Percentiles rank a stretch among this genome's conserved stretches.
Evolutionary conservation across 2,329 filamentous ascomycete species (phyloP).

Genomic region (Penicillium thymicola): DNA sequence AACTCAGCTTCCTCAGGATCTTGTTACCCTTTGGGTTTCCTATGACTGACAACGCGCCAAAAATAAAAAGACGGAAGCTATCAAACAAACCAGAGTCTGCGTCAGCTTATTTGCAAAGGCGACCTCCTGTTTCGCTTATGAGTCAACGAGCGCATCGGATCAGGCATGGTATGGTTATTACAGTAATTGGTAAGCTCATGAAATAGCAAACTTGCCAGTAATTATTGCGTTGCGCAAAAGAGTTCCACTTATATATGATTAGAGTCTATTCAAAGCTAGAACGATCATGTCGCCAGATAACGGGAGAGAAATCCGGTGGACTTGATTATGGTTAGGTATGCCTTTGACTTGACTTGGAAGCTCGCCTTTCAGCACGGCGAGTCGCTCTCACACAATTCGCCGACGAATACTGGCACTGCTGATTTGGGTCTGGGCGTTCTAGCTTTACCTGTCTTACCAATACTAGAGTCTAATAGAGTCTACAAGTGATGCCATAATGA

Average conservation of each 20-base stretch:
- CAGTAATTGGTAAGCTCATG: no score
- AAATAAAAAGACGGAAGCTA: no score
- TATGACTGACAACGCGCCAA: no score
- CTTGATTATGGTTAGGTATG: not conserved
- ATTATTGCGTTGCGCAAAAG: no score
- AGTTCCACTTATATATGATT: not conserved
- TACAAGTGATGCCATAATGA: not conserved
- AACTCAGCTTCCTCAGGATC: no score
- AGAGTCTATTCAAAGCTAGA: not conserved
- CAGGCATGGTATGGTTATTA: no score
- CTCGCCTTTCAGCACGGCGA: not conserved
- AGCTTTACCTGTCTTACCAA: not conserved
- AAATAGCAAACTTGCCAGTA: no score
- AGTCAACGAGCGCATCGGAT: no score
- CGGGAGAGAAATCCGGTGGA: not conserved
- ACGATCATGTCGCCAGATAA: not conserved
- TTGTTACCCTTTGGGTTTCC: no score
- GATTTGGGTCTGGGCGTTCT: not conserved
- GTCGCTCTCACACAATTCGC: not conserved
- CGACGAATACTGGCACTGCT: not conserved
- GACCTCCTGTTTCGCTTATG: no score
- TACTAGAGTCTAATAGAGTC: not conserved
- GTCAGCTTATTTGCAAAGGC: no score
- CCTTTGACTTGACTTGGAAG: not conserved
- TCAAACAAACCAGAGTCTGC: no score